Conservation (phyloP, 768 basidiomycete genomes). For the Antrodiella citrinella region DNA sequence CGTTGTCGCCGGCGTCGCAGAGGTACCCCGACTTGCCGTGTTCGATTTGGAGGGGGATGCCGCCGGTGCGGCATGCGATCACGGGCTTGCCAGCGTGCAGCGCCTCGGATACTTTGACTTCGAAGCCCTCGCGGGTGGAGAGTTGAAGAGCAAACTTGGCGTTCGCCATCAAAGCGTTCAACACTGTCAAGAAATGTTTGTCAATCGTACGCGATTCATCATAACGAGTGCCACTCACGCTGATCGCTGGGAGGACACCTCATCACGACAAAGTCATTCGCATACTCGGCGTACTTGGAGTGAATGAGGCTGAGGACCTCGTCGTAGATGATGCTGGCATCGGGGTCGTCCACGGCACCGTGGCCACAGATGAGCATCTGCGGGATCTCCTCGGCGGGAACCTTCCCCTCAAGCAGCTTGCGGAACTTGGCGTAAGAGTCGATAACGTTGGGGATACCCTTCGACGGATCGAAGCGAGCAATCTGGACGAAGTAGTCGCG, state of each 20-base stretch:
- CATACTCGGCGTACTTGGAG: slow-evolving; percentile 29
- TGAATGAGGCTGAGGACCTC: slow-evolving; percentile 56
- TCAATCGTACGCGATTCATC: slow-evolving; percentile 4
- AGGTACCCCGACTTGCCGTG: slow-evolving; percentile 86
- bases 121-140: slow-evolving; percentile 91
- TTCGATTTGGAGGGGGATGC: slow-evolving; percentile 88
- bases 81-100: slow-evolving; percentile 85
- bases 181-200: slow-evolving; percentile 35
- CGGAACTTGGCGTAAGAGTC: slow-evolving; percentile 86
- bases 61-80: slow-evolving; percentile 79
- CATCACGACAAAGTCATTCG: slow-evolving; percentile 36
- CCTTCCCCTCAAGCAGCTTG: slow-evolving; percentile 42
- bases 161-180: slow-evolving; percentile 86
- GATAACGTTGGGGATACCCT: slow-evolving; percentile 78
- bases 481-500: slow-evolving; percentile 87
- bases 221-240: slow-evolving; percentile 35
- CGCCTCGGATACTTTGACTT: slow-evolving; percentile 96
- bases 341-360: slow-evolving; percentile 91
- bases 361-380: slow-evolving; percentile 84
- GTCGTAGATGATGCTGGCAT: slow-evolving; percentile 89
- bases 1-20: slow-evolving; percentile 69
- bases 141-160: slow-evolving; percentile 87
- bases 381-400: slow-evolving; percentile 46
- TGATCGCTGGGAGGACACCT: slow-evolving; percentile 82
- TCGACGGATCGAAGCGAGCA: slow-evolving; percentile 89